phyloP scores from a whole-genome alignment of 371 early-diverging fungal genomes.

The Mycotypha africana region DNA sequence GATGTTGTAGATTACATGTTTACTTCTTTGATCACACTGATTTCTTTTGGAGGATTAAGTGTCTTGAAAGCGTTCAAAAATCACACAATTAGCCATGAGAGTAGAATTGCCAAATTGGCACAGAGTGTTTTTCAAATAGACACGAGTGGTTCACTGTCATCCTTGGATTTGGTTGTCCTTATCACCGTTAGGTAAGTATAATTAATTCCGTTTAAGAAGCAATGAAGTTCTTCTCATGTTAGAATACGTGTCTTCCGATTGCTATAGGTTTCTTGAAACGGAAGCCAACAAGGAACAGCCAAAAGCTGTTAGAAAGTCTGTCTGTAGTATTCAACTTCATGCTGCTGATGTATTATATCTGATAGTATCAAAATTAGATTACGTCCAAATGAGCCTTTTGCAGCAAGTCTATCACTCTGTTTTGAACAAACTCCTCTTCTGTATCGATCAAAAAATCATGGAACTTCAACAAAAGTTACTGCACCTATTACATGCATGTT shows the following conservation, averaged over 20 bases:
- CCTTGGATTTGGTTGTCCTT: slow-evolving; percentile 12
- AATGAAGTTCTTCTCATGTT: too few species aligned
- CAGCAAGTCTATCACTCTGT: slow-evolving; percentile 51
- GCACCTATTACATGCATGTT: slow-evolving; percentile 56
- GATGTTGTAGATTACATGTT: slow-evolving; percentile 65
- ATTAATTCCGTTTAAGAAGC: too few species aligned
- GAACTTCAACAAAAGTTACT: slow-evolving; percentile 72
- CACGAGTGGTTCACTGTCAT: neutral
- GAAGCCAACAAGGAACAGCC: slow-evolving; percentile 20
- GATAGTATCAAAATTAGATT: slow-evolving; percentile 53
- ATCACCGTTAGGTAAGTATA: slow-evolving; percentile 11
- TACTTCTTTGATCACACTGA: slow-evolving; percentile 46
- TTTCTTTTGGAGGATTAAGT: slow-evolving; percentile 51
- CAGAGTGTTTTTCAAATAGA: slow-evolving; percentile 13
- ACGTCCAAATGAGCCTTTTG: slow-evolving; percentile 45
- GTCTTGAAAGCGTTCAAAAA: slow-evolving; percentile 50
- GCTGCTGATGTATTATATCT: slow-evolving; percentile 59
- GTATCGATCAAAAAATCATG: slow-evolving; percentile 45
- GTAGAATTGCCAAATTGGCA: slow-evolving; percentile 14
- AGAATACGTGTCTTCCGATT: too few species aligned
- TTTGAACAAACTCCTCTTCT: slow-evolving; percentile 58
- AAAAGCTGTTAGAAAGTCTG: slow-evolving; percentile 19
- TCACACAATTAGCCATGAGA: slow-evolving; percentile 22
- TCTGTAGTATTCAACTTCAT: slow-evolving; percentile 52
- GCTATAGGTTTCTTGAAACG: slow-evolving; percentile 37